Evolutionary conservation across 176 grass and related monocot genomes (phyloP).

Genomic region (Melocanna baccifera): DNA sequence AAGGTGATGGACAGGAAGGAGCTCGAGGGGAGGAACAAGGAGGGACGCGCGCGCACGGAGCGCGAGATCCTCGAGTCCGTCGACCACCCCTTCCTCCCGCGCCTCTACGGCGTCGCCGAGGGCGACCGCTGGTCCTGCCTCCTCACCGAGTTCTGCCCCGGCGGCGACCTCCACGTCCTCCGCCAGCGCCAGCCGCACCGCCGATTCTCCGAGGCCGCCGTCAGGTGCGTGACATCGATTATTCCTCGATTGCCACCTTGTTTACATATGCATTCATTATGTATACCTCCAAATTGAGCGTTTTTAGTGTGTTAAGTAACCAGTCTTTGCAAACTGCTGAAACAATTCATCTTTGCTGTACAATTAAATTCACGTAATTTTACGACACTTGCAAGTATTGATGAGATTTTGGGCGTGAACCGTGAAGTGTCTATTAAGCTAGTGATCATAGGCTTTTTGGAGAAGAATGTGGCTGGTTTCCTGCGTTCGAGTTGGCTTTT

Average conservation of each 20-base stretch:
- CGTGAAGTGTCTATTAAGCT: not conserved
- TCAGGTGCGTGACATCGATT: conserved; percentile 48
- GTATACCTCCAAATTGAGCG: not conserved
- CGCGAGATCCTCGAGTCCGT: conserved; percentile 90
- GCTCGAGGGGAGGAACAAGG: conserved; percentile 75
- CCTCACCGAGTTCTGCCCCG: conserved; percentile 99
- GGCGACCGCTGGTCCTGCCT: conserved; percentile 85
- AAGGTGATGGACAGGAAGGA: conserved; percentile 97
- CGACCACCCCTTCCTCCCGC: conserved; percentile 90
- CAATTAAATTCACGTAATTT: not conserved
- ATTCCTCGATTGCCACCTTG: not conserved
- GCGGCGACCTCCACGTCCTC: conserved; percentile 95
- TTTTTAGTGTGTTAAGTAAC: not conserved
- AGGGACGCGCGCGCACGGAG: conserved; percentile 81
- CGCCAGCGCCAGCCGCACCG: conserved; percentile 76
- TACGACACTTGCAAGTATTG: not conserved
- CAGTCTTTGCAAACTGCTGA: not conserved
- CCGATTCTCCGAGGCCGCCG: conserved; percentile 78
- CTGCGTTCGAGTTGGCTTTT: not conserved
- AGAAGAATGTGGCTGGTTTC: conserved; percentile 39
- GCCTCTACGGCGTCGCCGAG: conserved; percentile 71
- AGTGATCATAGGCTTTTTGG: conserved; percentile 33
- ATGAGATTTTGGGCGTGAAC: not conserved
- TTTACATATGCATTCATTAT: not conserved
- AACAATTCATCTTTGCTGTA: not conserved